Evolutionary conservation across 208 protist species (phyloP), one percentile per base, ranked within the genome.

Genomic region (Leishmania tropica): DNA sequence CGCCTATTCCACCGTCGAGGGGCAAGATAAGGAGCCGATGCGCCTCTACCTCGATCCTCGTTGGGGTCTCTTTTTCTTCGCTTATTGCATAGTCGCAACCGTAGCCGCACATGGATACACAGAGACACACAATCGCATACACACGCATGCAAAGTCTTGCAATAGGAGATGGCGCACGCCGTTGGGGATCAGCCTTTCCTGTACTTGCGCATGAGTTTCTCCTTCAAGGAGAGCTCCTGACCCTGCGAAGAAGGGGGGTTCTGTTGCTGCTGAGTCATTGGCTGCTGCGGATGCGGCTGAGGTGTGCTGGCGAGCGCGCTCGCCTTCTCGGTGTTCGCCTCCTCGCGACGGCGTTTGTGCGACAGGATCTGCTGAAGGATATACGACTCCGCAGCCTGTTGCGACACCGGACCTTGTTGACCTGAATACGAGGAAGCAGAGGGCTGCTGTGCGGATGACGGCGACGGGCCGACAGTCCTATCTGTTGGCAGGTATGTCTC

Each of bases 331-430:
- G 56, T 78, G 28, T 78, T 80, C 70, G 31, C 81, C 51, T 90
- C 85, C 4, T 93, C 92, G 35, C 90, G 88, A 19, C 80, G 78
- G 0, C 92, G 88, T 76, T 95, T 95, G 76, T 87, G 90, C 1
- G 86, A 90, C 81, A 90, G 76, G 54, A 95, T 62, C 77, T 94
- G 90, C 84, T 92, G 84, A 56, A 95, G 77, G n/a, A 94, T 90
- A 71, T 90, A 93, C 62, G 90, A 83, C 85, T 93, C 92, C 6
- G 83, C 74, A 48, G 71, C 79, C 76, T 85, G 79, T 70, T 80
- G 75, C 2, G 81, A 48, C 37, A 47, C 21, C 5, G 5, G 40
- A n/a, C 3, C 65, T 31, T 72, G 37, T 72, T 72, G 71, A 1
- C n/a, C 47, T 24, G 71, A 21, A n/a, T 56, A 78, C 6, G 56